phyloP scores from a whole-genome alignment of 305 asterid species.

The Plantago rigida region DNA sequence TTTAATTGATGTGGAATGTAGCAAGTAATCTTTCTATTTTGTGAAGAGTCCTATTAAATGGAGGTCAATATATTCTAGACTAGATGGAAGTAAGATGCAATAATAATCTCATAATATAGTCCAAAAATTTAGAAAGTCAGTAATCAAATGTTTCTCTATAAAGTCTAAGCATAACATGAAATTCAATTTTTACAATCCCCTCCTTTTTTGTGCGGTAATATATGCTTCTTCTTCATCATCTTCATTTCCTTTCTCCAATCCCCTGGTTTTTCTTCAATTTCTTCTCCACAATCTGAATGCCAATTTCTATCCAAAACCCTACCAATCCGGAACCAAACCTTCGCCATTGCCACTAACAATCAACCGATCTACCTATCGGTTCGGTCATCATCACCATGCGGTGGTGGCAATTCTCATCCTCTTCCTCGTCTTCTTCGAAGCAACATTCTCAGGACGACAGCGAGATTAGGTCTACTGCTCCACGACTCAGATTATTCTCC shows the following conservation, averaged over 20 bases:
- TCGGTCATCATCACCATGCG: background rate
- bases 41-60: too few relatives aligned
- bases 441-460: conserved; percentile 7
- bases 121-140: too few relatives aligned
- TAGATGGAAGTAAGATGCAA: too few relatives aligned
- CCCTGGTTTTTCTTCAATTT: too few relatives aligned
- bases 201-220: background rate
- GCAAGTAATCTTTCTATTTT: too few relatives aligned
- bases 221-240: conserved; percentile 8
- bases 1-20: too few relatives aligned
- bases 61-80: too few relatives aligned
- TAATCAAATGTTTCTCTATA: too few relatives aligned
- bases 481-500: background rate
- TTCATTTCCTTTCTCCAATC: too few relatives aligned
- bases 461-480: background rate
- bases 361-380: background rate
- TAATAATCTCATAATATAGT: too few relatives aligned
- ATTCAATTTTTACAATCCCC: background rate
- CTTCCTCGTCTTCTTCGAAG: background rate
- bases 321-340: background rate
- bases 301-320: conserved; percentile 11
- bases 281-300: conserved; percentile 5
- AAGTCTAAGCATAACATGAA: background rate
- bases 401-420: conserved; percentile 5
- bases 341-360: background rate